phyloP scores from a whole-genome alignment of 495 filamentous ascomycete species.

The Aspergillus funiculosus region DNA sequence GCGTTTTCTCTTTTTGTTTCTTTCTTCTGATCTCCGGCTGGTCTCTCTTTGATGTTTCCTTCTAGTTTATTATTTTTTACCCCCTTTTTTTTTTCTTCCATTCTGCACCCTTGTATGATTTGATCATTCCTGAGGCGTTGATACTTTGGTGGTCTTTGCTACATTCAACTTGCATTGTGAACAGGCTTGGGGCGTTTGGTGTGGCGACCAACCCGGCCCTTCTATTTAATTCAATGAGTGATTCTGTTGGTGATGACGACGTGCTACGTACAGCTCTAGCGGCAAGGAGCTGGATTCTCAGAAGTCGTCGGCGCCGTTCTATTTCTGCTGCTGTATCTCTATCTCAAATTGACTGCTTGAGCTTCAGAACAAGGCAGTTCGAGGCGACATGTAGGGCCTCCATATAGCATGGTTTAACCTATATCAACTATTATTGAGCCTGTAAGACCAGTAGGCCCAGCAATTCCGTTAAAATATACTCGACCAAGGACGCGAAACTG shows the following conservation, averaged over 20 bases:
- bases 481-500: no score
- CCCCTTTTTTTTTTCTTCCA: constrained; percentile 2
- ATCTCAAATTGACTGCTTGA: constrained; percentile 1
- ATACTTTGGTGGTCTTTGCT: constrained; percentile 7
- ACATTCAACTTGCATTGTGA: constrained; percentile 25
- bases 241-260: constrained; percentile 10
- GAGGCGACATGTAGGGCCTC: no score
- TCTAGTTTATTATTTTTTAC: no score
- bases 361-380: no score
- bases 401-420: no score
- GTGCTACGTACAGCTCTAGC: constrained; percentile 1
- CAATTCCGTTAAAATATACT: no score
- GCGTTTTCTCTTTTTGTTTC: not conserved
- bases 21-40: not conserved
- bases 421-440: no score
- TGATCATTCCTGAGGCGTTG: constrained; percentile 1
- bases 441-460: no score
- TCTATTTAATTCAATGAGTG: constrained; percentile 3
- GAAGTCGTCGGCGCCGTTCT: not conserved
- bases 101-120: constrained; percentile 9
- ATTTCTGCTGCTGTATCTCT: constrained; percentile 5
- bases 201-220: constrained; percentile 12
- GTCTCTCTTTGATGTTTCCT: constrained; percentile 1
- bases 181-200: constrained; percentile 22
- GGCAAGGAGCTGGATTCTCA: constrained; percentile 10